Base-by-base conservation (phyloP, 768 basidiomycete species). In the Suillus weaverae region DNA sequence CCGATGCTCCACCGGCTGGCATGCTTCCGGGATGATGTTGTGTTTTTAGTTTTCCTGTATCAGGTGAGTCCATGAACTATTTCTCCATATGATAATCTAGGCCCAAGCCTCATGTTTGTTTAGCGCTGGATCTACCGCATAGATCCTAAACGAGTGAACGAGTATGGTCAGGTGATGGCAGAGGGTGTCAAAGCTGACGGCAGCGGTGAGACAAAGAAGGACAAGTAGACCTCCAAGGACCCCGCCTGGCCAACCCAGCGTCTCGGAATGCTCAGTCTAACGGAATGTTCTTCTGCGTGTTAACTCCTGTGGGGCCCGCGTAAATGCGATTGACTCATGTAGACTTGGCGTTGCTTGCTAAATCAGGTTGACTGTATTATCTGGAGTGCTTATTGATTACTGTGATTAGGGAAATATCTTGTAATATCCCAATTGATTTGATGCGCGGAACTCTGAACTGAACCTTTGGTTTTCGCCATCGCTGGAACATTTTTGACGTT, bases 41-140 rank as follows among this genome's bases (percentile, higher is more conserved):
- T 96, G 66, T 97, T 97, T 81, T 83, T 96, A 67, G 83, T 97
- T 64, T 92, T 97, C 78, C 76, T 96, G 71, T 97, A 97, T 80
- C 95, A 97, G 86, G 92, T 89, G 76, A 69, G 89, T 68, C 41
- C 32, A 55, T 62, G 46, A 63, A 4, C 46, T 65, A 69, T 64
- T 44, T 64, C 60, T 68, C 55, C 33, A 20, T 18, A 62, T 46
- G 32, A 53, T 53, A 10, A 10, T 36, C 56, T 72, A 44, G 13
- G 76, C 56, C 55, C 32, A 32, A 60, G 65, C 61, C 69, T 76
- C 64, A 66, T 69, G 62, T 62, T 51, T 7, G 60, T 57, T 64
- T 76, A 96, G 91, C 90, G 95, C 63, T 99, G 92, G 92, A 98
- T 98, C 77, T 99, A 99, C 83, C 89, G 94, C 48, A 84, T 98